These are phyloP conservation scores for Trichoderma brevicompactum DNA, from an alignment of 2,329 filamentous ascomycete species.

Conservation along the genomic window DNA sequence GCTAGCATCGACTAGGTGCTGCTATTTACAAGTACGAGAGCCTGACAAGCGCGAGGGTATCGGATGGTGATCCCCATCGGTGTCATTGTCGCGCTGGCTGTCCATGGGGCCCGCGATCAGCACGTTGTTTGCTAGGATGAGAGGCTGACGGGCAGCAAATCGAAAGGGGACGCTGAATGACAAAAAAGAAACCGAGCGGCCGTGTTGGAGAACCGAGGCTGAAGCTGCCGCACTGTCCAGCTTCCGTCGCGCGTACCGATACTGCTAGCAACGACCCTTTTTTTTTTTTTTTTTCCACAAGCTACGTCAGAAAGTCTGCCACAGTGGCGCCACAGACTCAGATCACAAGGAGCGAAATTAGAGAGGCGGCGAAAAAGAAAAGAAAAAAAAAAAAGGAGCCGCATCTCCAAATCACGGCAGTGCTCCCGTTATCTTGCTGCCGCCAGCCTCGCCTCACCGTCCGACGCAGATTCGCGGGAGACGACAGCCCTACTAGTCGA, in stretches of 20 bases:
- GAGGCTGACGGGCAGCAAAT: not conserved
- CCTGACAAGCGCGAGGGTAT: conserved; percentile 2
- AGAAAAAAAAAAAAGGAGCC: not conserved
- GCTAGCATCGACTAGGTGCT: not conserved
- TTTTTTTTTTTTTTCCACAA: not conserved
- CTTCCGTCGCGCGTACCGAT: conserved; percentile 1
- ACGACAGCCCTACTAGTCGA: conserved; percentile 19
- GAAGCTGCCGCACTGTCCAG: conserved; percentile 15
- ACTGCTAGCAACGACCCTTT: not conserved
- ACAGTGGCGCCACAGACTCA: conserved; percentile 1
- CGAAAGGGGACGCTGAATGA: not conserved
- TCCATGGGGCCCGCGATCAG: not conserved
- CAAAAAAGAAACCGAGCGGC: not conserved
- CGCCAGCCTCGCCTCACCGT: conserved; percentile 17
- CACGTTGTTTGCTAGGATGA: conserved; percentile 21
- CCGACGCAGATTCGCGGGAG: conserved; percentile 16
- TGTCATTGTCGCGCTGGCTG: not conserved
- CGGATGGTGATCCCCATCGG: conserved; percentile 15
- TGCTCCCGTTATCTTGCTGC: not conserved
- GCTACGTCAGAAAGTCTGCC: conserved; percentile 11
- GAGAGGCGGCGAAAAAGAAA: not conserved
- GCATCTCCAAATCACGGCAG: conserved; percentile 18
- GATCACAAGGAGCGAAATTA: not conserved
- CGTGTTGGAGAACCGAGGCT: not conserved
- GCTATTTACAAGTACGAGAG: conserved; percentile 4